Conservation (phyloP, 1,284 basidiomycete genomes). For the Baeospora myosura region DNA sequence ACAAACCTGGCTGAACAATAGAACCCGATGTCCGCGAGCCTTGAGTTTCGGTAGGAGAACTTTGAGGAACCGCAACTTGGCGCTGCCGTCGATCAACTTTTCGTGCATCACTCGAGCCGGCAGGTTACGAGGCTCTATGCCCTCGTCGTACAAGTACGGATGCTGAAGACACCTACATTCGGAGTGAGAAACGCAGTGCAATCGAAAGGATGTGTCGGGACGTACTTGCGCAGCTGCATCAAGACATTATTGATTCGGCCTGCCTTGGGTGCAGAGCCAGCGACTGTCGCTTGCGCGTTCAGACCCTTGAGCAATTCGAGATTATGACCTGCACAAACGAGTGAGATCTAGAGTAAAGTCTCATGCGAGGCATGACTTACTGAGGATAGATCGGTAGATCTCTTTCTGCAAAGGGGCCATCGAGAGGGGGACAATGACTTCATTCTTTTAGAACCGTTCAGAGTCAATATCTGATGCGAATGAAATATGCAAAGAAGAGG, state of each 20-base stretch:
- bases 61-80: slow-evolving; percentile 83
- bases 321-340: slow-evolving; percentile 55
- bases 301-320: slow-evolving; percentile 57
- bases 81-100: slow-evolving; percentile 77
- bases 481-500: slow-evolving; percentile 1
- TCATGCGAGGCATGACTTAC: slow-evolving; percentile 29
- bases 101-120: slow-evolving; percentile 60
- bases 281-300: slow-evolving; percentile 32
- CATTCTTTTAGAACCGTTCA: slow-evolving; percentile 45
- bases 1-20: slow-evolving; percentile 91
- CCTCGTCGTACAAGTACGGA: slow-evolving; percentile 80
- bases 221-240: slow-evolving; percentile 82
- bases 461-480: no score
- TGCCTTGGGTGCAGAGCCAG: slow-evolving; percentile 29
- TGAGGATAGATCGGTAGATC: slow-evolving; percentile 79
- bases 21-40: slow-evolving; percentile 85
- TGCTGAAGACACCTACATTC: slow-evolving; percentile 71
- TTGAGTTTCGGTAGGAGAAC: slow-evolving; percentile 82
- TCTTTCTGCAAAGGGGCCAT: slow-evolving; percentile 86
- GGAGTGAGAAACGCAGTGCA: slow-evolving; percentile 9
- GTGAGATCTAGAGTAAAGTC: slow-evolving; percentile 8
- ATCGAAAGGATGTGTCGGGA: slow-evolving; percentile 7
- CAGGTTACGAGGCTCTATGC: slow-evolving; percentile 74
- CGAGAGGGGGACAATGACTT: slow-evolving; percentile 79
- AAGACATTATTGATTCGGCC: slow-evolving; percentile 68